phyloP scores from a whole-genome alignment of 2,329 filamentous ascomycete genomes.

The Hawksworthiomyces lignivorus region DNA sequence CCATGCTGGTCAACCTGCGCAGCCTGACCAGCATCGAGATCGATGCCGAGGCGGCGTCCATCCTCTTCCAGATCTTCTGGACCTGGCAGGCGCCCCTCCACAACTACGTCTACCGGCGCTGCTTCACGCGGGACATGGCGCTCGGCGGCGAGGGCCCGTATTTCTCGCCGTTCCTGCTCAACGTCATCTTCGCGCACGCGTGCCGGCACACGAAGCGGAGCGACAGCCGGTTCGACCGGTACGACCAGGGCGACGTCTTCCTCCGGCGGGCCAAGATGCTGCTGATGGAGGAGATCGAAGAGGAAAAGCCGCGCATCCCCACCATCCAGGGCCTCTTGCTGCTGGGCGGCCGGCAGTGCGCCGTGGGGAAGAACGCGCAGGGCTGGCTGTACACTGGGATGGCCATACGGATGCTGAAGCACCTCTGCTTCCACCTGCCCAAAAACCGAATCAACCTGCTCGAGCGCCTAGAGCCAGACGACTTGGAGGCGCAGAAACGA shows the following conservation, averaged over 20 bases:
- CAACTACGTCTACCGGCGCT: neutral
- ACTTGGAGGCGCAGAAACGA: neutral
- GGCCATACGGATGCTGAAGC: constrained; percentile 25
- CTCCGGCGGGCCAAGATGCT: neutral
- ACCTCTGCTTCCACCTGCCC: constrained; percentile 16
- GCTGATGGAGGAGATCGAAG: neutral
- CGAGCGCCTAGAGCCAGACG: neutral
- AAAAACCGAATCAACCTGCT: neutral
- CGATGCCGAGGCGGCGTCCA: neutral
- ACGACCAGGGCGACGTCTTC: neutral
- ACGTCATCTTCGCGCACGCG: neutral
- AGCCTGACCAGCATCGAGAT: neutral
- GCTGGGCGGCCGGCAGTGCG: neutral
- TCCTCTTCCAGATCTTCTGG: neutral
- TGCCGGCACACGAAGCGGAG: neutral
- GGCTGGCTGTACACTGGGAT: constrained; percentile 2
- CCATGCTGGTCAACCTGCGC: too few species aligned
- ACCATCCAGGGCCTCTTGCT: neutral
- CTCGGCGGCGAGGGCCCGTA: neutral
- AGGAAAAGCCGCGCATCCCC: neutral
- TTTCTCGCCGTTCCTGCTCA: neutral
- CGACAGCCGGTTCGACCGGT: neutral
- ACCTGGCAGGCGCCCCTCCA: neutral
- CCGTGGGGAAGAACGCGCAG: neutral
- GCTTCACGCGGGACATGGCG: constrained; percentile 1